phyloP scores from a whole-genome alignment of 192 early-diverging fungal genomes.

The Linnemannia exigua region DNA sequence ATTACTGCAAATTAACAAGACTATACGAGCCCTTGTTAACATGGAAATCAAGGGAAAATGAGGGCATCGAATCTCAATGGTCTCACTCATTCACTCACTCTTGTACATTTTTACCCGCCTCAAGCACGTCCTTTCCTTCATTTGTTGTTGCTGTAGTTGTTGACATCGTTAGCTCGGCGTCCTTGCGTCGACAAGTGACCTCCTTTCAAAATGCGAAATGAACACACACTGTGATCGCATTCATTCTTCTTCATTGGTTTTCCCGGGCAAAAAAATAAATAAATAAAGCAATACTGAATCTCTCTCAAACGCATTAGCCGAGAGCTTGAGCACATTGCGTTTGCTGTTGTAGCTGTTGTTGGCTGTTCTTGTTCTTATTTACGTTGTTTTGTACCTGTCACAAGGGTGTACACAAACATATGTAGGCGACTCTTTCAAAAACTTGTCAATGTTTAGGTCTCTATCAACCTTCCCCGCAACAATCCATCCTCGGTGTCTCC shows the following conservation, averaged over 20 bases:
- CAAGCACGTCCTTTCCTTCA: neutral
- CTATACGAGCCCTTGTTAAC: no score
- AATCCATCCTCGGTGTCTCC: neutral
- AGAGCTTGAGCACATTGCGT: neutral
- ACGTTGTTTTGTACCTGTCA: no score
- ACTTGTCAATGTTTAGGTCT: neutral
- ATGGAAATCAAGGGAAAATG: no score
- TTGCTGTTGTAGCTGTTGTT: neutral
- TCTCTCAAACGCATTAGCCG: no score
- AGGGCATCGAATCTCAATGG: no score
- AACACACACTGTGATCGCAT: neutral
- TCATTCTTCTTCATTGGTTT: neutral
- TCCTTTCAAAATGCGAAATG: neutral
- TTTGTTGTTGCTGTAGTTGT: neutral
- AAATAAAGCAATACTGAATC: no score
- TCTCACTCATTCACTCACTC: no score
- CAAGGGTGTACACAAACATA: neutral
- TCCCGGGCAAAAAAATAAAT: neutral
- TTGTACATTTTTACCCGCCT: neutral
- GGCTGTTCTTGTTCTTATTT: neutral
- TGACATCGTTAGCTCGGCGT: neutral
- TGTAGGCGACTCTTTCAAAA: neutral
- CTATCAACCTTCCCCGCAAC: neutral
- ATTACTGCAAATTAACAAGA: no score
- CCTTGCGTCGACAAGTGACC: conserved; percentile 1